Percentiles rank a stretch among this genome's conserved stretches.
These are phyloP conservation scores for Aureobasidium sp. DNA, from an alignment of 2,329 filamentous ascomycete genomes.

Conservation along the genomic window DNA sequence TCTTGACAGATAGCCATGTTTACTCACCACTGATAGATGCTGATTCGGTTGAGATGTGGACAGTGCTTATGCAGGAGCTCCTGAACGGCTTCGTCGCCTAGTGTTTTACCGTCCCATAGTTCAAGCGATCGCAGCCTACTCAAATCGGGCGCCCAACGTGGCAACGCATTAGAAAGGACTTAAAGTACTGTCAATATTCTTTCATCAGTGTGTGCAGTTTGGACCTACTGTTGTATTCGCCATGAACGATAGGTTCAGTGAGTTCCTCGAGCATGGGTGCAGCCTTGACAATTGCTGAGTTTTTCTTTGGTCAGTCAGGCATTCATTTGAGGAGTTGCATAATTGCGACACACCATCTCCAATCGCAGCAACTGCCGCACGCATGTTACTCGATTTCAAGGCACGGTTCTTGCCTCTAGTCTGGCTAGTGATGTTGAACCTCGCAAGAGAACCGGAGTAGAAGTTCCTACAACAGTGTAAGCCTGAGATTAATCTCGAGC, in stretches of 20 bases:
- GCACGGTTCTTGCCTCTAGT: not conserved
- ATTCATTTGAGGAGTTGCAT: not conserved
- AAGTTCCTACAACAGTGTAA: constrained; percentile 36
- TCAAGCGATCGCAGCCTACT: constrained; percentile 53
- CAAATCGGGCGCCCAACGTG: constrained; percentile 53
- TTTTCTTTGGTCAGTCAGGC: not conserved
- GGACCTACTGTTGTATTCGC: constrained; percentile 29
- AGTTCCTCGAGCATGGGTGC: constrained; percentile 48
- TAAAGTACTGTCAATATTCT: not conserved
- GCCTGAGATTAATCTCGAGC: not conserved
- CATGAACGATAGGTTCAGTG: constrained; percentile 27
- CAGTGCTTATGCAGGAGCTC: constrained; percentile 52
- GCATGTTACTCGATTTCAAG: constrained; percentile 25
- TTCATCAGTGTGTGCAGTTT: not conserved
- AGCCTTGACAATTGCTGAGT: constrained; percentile 25
- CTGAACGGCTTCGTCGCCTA: constrained; percentile 49
- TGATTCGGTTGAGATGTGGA: constrained; percentile 54
- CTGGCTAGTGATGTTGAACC: constrained; percentile 32
- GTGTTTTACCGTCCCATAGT: constrained; percentile 54
- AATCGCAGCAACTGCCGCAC: constrained; percentile 40
- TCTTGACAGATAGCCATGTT: too few species aligned
- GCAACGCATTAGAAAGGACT: constrained; percentile 46
- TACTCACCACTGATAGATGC: constrained; percentile 46
- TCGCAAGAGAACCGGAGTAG: constrained; percentile 43
- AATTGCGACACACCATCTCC: constrained; percentile 31